These are phyloP conservation scores for Kandelia obovata DNA, from an alignment of 345 rosid species.

Conservation along the genomic window DNA sequence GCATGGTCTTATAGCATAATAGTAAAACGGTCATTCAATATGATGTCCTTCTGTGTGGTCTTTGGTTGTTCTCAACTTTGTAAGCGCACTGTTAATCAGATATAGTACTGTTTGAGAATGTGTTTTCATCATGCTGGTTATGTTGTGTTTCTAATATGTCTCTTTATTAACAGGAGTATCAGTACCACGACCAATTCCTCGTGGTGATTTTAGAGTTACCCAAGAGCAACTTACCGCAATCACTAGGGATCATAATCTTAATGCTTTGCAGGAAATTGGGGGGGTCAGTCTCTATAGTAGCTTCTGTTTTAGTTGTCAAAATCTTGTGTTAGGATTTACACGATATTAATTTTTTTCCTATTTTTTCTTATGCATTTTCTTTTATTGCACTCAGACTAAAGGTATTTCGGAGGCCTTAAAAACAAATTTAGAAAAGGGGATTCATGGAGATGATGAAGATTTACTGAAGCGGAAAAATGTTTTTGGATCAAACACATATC, in stretches of 20 bases:
- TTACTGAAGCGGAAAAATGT: constrained; percentile 60
- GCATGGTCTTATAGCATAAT: too few species aligned
- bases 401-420: constrained; percentile 63
- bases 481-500: constrained; percentile 95
- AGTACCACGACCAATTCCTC: constrained; percentile 30
- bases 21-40: too few species aligned
- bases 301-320: background rate
- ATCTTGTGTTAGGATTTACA: background rate
- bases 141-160: background rate
- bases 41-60: too few species aligned
- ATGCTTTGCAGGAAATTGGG: constrained; percentile 57
- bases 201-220: constrained; percentile 60
- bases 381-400: constrained; percentile 41
- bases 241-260: constrained; percentile 68
- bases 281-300: constrained; percentile 45
- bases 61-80: too few species aligned
- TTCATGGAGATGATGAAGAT: constrained; percentile 64
- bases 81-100: too few species aligned
- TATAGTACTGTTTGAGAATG: too few species aligned
- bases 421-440: constrained; percentile 58
- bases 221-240: constrained; percentile 71
- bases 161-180: constrained; percentile 28
- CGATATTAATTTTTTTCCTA: constrained; percentile 3
- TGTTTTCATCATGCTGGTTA: background rate
- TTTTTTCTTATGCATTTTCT: constrained; percentile 13